phyloP scores from a whole-genome alignment of 2,329 filamentous ascomycete species.

The Sporothrix variecibatus region DNA sequence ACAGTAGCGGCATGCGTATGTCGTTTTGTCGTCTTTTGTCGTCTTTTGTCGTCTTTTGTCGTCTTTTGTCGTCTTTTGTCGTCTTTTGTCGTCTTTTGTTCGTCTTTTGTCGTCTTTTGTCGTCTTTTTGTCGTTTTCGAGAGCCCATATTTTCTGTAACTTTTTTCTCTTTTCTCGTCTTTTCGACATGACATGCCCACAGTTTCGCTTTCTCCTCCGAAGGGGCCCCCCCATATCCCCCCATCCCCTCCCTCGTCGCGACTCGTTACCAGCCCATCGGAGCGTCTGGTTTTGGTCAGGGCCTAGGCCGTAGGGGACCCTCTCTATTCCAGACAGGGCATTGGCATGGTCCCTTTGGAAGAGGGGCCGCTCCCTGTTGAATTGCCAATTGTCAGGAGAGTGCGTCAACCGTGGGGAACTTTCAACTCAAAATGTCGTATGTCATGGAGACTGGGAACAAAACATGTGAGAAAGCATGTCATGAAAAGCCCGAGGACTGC shows the following conservation, averaged over 20 bases:
- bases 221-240: not conserved
- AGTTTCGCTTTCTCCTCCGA: not conserved
- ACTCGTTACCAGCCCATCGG: slow-evolving; percentile 18
- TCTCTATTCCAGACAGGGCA: not conserved
- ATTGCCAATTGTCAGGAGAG: not conserved
- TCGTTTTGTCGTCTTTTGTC: not conserved
- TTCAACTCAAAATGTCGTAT: not conserved
- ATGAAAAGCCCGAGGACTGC: not conserved
- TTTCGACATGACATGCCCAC: not conserved
- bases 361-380: not conserved
- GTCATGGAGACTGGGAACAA: not conserved
- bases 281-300: slow-evolving; percentile 2
- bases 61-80: too few relatives aligned
- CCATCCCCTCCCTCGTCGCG: not conserved
- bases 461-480: slow-evolving; percentile 3
- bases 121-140: not conserved
- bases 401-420: not conserved
- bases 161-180: not conserved
- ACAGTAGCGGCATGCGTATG: slow-evolving; percentile 15
- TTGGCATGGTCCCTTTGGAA: not conserved
- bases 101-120: not conserved
- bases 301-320: not conserved
- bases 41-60: not conserved
- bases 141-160: not conserved
- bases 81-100: not conserved